These are phyloP conservation scores for Phytophthora tubulina DNA, from an alignment of 352 stramenopile species.

Conservation along the genomic window DNA sequence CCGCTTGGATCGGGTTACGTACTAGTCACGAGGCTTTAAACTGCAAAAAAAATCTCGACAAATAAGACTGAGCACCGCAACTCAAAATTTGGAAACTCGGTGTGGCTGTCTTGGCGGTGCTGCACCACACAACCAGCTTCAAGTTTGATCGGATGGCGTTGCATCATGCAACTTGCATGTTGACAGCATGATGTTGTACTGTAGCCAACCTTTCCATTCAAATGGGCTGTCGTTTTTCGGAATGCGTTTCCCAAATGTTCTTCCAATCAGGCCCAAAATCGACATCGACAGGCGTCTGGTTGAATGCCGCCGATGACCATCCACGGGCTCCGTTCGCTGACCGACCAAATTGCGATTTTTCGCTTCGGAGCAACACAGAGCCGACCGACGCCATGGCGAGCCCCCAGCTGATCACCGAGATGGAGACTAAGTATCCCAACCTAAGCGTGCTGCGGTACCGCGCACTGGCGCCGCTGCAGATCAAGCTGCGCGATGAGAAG, in stretches of 20 bases:
- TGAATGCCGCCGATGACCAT: constrained; percentile 18
- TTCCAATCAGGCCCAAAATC: constrained; percentile 18
- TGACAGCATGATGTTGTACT: no score
- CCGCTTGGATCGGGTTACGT: no score
- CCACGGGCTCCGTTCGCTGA: constrained; percentile 2
- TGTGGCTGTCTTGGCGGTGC: no score
- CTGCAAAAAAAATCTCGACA: no score
- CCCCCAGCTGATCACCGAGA: constrained; percentile 47
- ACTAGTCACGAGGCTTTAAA: no score
- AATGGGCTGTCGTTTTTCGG: no score
- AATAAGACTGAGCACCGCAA: no score
- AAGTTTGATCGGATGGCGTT: no score
- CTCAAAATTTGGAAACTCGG: no score
- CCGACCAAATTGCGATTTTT: constrained; percentile 30
- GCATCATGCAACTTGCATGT: no score
- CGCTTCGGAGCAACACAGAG: background rate
- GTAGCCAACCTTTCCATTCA: no score
- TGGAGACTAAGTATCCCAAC: constrained; percentile 73
- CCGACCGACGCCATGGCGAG: constrained; percentile 52
- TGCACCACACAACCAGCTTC: no score
- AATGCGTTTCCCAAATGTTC: constrained; percentile 10
- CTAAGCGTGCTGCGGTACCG: constrained; percentile 74
- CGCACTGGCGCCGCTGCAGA: constrained; percentile 68
- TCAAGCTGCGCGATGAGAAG: constrained; percentile 77
- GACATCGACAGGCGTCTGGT: background rate